Evolutionary conservation across 2,329 filamentous ascomycete species (phyloP).

Genomic region (Clarireedia paspali): DNA sequence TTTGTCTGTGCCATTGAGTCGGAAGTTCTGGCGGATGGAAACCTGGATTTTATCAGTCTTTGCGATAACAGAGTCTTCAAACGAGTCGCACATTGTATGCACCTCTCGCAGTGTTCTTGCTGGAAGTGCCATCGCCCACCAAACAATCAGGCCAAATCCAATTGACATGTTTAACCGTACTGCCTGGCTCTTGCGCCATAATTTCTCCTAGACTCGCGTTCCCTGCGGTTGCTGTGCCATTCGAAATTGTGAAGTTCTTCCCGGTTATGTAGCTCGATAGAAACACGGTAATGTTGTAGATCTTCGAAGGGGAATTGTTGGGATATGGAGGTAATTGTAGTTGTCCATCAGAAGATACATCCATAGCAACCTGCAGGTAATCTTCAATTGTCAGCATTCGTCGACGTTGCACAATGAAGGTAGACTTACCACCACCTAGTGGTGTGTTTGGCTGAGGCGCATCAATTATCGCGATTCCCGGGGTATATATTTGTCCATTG

Average conservation of each 20-base stretch:
- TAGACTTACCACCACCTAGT: conserved; percentile 49
- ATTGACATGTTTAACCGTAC: conserved; percentile 66
- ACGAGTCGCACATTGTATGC: conserved; percentile 46
- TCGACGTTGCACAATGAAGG: not conserved
- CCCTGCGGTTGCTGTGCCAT: conserved; percentile 46
- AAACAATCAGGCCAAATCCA: conserved; percentile 67
- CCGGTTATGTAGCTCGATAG: conserved; percentile 55
- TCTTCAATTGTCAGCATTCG: conserved; percentile 25
- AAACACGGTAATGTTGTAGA: conserved; percentile 60
- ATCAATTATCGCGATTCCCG: conserved; percentile 59
- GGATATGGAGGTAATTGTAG: conserved; percentile 51
- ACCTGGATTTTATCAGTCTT: conserved; percentile 36
- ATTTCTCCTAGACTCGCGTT: conserved; percentile 53
- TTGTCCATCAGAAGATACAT: conserved; percentile 58
- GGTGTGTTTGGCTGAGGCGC: conserved; percentile 58
- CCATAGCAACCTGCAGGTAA: conserved; percentile 55
- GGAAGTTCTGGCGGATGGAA: conserved; percentile 64
- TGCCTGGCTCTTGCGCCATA: conserved; percentile 54
- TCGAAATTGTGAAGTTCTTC: conserved; percentile 62
- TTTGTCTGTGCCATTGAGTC: conserved; percentile 53
- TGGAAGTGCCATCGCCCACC: conserved; percentile 42
- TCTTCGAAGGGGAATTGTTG: conserved; percentile 45
- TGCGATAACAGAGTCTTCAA: not conserved
- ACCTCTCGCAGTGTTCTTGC: conserved; percentile 45
- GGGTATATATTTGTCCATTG: conserved; percentile 62